phyloP scores from a whole-genome alignment of 1,284 basidiomycete genomes.

The Sporisorium scitamineum region DNA sequence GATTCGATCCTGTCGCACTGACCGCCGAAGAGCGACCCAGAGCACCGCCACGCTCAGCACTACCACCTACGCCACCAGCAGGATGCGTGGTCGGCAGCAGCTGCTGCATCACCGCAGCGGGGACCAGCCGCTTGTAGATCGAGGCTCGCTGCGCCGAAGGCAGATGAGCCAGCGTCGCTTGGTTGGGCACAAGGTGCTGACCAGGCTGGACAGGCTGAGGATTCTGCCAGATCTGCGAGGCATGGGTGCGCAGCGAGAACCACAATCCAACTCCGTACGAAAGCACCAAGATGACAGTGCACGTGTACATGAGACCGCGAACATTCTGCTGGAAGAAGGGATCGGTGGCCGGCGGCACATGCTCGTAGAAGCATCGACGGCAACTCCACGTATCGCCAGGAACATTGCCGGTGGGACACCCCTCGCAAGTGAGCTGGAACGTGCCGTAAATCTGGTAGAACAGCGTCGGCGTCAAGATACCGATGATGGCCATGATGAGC shows the following conservation, averaged over 20 bases:
- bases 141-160: slow-evolving; percentile 75
- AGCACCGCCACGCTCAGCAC: slow-evolving; percentile 3
- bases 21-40: slow-evolving; percentile 23
- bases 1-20: slow-evolving; percentile 25
- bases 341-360: slow-evolving; percentile 90
- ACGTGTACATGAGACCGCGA: slow-evolving; percentile 92
- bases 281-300: slow-evolving; percentile 86
- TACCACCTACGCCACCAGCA: slow-evolving; percentile 11
- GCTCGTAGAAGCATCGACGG: slow-evolving; percentile 92
- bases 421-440: slow-evolving; percentile 93
- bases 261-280: slow-evolving; percentile 97
- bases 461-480: slow-evolving; percentile 91
- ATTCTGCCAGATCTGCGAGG: slow-evolving; percentile 99
- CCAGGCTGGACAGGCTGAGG: slow-evolving; percentile 65
- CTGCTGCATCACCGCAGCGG: slow-evolving; percentile 61
- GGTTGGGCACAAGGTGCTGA: slow-evolving; percentile 55
- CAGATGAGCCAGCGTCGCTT: slow-evolving; percentile 40
- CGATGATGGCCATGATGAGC: slow-evolving; percentile 99
- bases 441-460: slow-evolving; percentile 99
- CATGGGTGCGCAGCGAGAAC: slow-evolving; percentile 98
- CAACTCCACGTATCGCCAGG: slow-evolving; percentile 78
- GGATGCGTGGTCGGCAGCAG: slow-evolving; percentile 54
- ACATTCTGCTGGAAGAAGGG: slow-evolving; percentile 97
- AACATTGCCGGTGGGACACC: slow-evolving; percentile 76
- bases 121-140: slow-evolving; percentile 77